These are phyloP conservation scores for Verticillium nubilum DNA, from an alignment of 2,329 filamentous ascomycete genomes.

Conservation along the genomic window DNA sequence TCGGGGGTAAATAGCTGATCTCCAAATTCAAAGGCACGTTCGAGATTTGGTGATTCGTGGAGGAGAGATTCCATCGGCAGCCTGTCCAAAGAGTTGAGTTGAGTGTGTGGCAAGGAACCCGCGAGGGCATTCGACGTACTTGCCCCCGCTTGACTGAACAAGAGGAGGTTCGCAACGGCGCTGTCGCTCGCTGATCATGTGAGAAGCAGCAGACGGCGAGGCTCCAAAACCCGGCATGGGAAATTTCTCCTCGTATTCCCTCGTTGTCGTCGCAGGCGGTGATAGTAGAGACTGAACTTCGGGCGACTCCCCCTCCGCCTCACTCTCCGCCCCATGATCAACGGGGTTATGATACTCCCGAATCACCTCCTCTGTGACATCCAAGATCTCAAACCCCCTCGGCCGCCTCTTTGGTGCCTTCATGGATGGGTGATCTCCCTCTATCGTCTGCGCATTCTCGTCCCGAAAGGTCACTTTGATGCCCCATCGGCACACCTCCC, in stretches of 20 bases:
- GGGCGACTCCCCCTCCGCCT: neutral
- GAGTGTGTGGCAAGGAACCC: neutral
- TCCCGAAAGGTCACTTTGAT: conserved; percentile 29
- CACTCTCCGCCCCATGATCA: neutral
- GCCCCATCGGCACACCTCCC: conserved; percentile 29
- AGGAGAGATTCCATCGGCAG: conserved; percentile 8
- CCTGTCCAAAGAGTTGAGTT: conserved; percentile 2
- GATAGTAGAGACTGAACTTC: neutral
- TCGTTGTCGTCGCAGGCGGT: neutral
- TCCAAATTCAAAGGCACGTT: conserved; percentile 7
- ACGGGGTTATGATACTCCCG: conserved; percentile 25
- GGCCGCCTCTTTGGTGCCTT: conserved; percentile 18
- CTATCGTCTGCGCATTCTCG: conserved; percentile 28
- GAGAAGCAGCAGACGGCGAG: conserved; percentile 18
- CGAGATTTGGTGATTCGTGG: conserved; percentile 1
- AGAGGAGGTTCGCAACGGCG: conserved; percentile 28
- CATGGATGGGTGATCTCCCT: conserved; percentile 27
- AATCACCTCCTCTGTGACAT: conserved; percentile 29
- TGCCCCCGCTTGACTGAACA: conserved; percentile 24
- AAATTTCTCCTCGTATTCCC: conserved; percentile 1
- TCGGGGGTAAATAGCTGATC: conserved; percentile 25
- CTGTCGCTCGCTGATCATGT: conserved; percentile 24
- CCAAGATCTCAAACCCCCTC: conserved; percentile 28
- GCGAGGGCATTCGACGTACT: neutral
- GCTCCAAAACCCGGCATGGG: conserved; percentile 4